Evolutionary conservation across 2,329 filamentous ascomycete species (phyloP), one percentile per base, ranked within the genome.

Genomic region (Macroventuria anomochaeta): DNA sequence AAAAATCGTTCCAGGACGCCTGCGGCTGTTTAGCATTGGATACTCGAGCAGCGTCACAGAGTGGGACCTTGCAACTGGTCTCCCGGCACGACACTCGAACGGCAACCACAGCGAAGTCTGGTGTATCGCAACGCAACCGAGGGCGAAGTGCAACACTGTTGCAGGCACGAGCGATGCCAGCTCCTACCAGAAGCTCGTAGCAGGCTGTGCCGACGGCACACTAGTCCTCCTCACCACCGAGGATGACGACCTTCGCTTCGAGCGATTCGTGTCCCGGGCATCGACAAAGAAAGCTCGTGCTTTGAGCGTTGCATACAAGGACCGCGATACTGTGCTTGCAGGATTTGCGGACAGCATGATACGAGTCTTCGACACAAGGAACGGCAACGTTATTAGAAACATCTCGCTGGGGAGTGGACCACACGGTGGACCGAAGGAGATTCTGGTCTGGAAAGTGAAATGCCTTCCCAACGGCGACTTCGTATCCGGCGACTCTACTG

Each of bases 311-410:
- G 85, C 89, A 20, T 99, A 96, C 77, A 92, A 97, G 76, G 88
- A 90, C 62, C 86, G 89, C 52, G 85, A 93, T 68, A 86, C 87
- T 28, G 87, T 93, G 53, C 85, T 97, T 34, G 92, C 93, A 29
- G 95, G 95, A 18, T 97, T 95, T 73, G 93, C 92, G n/a, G 93
- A 99, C 77, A 93, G 92, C 75, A 91, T 87, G n/a, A 95, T 99
- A 61, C 88, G 93, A 58, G 85, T 95, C 46, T 96, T 93, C 76
- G 92, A 97, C 72, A 88, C 91, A 62, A 83, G 89, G 43, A 93
- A 85, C 69, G 90, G 91, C 12, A 83, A 86, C 46, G 81, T 90
- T 55, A 72, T 96, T 53, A 84, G 91, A 38, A 90, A 86, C 61
- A 95, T 99, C 82, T 93, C 91, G 0, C 78, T 97, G 28, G 95